Evolutionary conservation across 495 filamentous ascomycete genomes (phyloP), one percentile per base, ranked within the genome.

Genomic region (Cercophora newfieldiana): DNA sequence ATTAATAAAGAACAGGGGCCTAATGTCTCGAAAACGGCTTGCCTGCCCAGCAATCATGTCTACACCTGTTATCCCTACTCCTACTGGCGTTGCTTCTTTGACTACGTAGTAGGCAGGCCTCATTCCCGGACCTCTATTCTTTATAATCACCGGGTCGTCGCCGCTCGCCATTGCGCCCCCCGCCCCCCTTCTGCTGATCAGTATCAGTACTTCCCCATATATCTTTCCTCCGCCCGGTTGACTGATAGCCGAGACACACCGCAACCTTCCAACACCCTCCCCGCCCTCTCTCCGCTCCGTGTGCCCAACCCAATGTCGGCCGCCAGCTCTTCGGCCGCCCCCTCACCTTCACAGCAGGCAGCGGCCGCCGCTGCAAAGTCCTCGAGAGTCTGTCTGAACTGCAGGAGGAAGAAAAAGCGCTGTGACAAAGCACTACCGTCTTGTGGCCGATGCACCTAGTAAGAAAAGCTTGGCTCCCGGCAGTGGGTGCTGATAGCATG

Each of bases 371-470:
- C 37, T 14, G 37, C 37, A 24, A 75, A 69, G 67, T 69, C 69
- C 19, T 64, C 68, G 3, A 63, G 69, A 51, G 72, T 70, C 30
- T 76, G 74, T 53, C 33, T 74, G 29, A 70, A 71, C 58, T 76
- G 74, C 61, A 57, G 69, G 24, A 59, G 65, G 16, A 68, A 70
- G 22, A 76, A 76, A 63, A 69, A 72, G 62, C 61, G 58, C 21
- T 76, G 74, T 47, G 72, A 74, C 28, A 76, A 76, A 51, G 67
- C 59, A 14, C 54, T 69, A 14, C 67, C 74, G 12, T 67, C 67
- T 1, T 76, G 74, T 58, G 53, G 68, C 37, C 57, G 68, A 47
- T 74, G 72, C 53, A 68, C 56, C 14, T 56, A 71, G 74, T 74
- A 64, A 69, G 69, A 47, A 31, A 51, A 49, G 26, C 59, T 25